A percentile compares a stretch with the other conserved stretches of the same genome.
Conservation (phyloP, 352 stramenopile genomes). For the Phytophthora pseudosyringae region DNA sequence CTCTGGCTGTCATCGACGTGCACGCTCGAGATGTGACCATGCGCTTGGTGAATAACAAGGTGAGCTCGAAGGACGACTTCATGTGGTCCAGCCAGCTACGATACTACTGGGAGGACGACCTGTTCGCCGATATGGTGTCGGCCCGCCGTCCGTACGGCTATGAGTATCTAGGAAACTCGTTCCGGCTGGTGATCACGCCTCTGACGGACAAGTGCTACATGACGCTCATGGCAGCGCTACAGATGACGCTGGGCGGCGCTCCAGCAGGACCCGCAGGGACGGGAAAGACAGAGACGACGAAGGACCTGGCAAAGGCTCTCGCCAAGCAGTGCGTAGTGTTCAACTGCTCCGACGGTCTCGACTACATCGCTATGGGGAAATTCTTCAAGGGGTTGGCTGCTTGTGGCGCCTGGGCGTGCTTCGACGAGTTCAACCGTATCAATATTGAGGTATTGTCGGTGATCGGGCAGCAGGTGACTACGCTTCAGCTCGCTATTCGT, state of each 20-base stretch:
- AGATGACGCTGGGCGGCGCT: conserved; percentile 95
- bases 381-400: conserved; percentile 93
- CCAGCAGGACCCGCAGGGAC: conserved; percentile 93
- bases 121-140: conserved; percentile 93
- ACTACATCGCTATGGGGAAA: conserved; percentile 96
- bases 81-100: conserved; percentile 95
- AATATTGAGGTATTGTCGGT: conserved; percentile 93
- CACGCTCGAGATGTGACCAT: conserved; percentile 94
- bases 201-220: conserved; percentile 97
- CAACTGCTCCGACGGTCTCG: conserved; percentile 95
- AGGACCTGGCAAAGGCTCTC: conserved; percentile 93
- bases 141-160: conserved; percentile 93
- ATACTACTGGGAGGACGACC: conserved; percentile 94
- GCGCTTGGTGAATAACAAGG: conserved; percentile 82
- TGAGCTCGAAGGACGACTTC: conserved; percentile 92
- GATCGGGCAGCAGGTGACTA: conserved; percentile 88
- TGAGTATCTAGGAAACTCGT: conserved; percentile 95
- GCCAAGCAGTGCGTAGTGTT: conserved; percentile 97
- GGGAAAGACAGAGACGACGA: conserved; percentile 95
- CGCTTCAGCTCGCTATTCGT: conserved; percentile 88
- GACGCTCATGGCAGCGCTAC: conserved; percentile 94
- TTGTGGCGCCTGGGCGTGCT: conserved; percentile 95
- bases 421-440: conserved; percentile 97
- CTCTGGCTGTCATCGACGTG: conserved; percentile 95
- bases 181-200: conserved; percentile 95